Percentiles rank a stretch among this genome's conserved stretches.
phyloP scores from a whole-genome alignment of 441 rosid genomes.

The Eruca vesicaria region DNA sequence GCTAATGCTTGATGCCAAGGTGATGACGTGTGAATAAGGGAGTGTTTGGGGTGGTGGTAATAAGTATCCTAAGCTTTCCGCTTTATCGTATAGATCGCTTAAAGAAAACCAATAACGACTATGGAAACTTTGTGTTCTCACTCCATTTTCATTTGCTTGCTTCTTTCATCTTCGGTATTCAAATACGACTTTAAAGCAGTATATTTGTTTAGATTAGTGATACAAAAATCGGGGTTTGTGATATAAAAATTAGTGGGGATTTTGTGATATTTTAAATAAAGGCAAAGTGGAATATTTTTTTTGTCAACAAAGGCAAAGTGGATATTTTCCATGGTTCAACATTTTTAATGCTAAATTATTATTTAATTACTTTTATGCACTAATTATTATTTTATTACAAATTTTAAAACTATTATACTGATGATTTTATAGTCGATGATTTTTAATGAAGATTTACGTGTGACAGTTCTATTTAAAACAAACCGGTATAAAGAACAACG shows the following conservation, averaged over 20 bases:
- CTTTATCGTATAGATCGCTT: constrained; percentile 52
- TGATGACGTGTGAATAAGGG: constrained; percentile 35
- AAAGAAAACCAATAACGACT: not conserved
- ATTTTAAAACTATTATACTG: no score
- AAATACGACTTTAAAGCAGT: not conserved
- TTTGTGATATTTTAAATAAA: no score
- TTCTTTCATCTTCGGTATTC: not conserved
- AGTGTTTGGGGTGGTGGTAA: constrained; percentile 37
- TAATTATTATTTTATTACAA: not conserved
- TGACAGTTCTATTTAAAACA: no score
- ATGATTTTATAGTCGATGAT: no score
- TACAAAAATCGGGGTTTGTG: not conserved
- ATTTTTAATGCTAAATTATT: no score
- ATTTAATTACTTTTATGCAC: no score
- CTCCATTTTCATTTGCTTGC: not conserved
- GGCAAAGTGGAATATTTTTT: no score
- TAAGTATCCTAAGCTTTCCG: constrained; percentile 24
- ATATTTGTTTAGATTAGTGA: not conserved
- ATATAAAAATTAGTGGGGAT: not conserved
- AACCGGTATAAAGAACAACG: no score
- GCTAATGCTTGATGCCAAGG: not conserved
- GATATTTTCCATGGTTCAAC: not conserved
- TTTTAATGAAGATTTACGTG: no score
- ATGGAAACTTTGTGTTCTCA: not conserved
- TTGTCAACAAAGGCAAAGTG: no score